Percentiles rank a stretch among this genome's conserved stretches.
These are phyloP conservation scores for Chaetomium fimeti DNA, from an alignment of 495 filamentous ascomycete genomes.

Conservation along the genomic window DNA sequence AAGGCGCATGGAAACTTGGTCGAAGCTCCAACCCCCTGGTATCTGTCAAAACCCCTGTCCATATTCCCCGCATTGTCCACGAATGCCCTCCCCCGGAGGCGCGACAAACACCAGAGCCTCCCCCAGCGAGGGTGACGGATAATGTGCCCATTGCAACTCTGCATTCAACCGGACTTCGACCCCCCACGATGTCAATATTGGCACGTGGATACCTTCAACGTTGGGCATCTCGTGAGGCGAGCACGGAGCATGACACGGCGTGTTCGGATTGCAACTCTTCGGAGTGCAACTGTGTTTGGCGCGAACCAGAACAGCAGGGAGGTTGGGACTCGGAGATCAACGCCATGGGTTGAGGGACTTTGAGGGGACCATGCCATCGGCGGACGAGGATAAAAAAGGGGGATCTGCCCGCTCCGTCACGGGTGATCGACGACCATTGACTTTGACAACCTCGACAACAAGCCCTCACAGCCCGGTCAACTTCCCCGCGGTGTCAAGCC, in stretches of 20 bases:
- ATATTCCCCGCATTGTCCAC: constrained; percentile 19
- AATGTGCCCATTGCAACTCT: constrained; percentile 14
- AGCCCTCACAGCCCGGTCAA: neutral
- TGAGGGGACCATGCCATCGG: neutral
- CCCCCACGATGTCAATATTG: constrained; percentile 2
- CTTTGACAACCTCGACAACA: neutral
- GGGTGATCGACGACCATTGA: neutral
- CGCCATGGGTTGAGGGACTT: neutral
- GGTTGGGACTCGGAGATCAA: neutral
- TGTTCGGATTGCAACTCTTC: neutral
- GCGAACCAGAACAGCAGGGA: neutral
- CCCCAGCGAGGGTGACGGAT: constrained; percentile 1
- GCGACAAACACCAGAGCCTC: neutral
- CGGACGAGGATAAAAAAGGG: neutral
- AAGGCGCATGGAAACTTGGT: constrained; percentile 21
- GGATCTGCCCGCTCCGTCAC: constrained; percentile 1
- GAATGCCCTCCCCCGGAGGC: neutral
- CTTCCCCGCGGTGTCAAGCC: neutral
- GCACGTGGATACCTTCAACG: neutral
- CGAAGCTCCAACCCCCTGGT: constrained; percentile 14
- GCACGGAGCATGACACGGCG: neutral
- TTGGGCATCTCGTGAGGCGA: neutral
- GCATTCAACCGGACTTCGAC: constrained; percentile 12
- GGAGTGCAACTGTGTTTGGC: neutral
- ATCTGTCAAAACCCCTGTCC: constrained; percentile 4